Conservation (phyloP, 805 yeast species). For the Pichia heedii region DNA sequence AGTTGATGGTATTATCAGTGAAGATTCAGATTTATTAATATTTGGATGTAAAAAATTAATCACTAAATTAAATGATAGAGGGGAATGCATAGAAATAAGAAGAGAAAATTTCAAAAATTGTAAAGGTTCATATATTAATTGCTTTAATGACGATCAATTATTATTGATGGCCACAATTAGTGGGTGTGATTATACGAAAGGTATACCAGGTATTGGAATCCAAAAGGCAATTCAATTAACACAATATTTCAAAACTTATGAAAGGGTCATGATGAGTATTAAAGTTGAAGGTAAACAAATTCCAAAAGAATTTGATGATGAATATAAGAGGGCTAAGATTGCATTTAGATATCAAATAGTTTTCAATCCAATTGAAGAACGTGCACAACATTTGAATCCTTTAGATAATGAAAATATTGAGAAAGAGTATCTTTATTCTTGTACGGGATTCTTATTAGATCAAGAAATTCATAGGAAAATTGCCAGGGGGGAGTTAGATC, state of each 20-base stretch:
- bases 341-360: conserved; percentile 86
- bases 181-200: conserved; percentile 96
- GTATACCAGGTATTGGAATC: conserved; percentile 74
- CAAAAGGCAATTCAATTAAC: conserved; percentile 63
- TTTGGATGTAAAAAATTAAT: conserved; percentile 75
- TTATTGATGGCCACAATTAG: conserved; percentile 75
- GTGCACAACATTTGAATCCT: conserved; percentile 50
- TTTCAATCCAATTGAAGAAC: conserved; percentile 49
- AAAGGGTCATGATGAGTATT: conserved; percentile 47
- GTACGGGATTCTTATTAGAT: conserved; percentile 39
- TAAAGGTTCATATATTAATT: conserved; percentile 33
- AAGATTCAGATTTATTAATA: conserved; percentile 85
- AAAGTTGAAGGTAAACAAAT: conserved; percentile 53
- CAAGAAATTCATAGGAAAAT: conserved; percentile 43
- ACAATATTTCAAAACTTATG: conserved; percentile 39
- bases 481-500: conserved; percentile 61
- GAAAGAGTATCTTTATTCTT: conserved; percentile 21
- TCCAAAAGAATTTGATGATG: conserved; percentile 50
- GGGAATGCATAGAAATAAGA: conserved; percentile 60
- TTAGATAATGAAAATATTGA: conserved; percentile 35
- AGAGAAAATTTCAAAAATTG: conserved; percentile 40
- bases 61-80: conserved; percentile 70
- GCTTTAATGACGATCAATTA: conserved; percentile 47
- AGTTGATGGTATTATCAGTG: conserved; percentile 83
- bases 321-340: conserved; percentile 55